A percentile compares a stretch with the other conserved stretches of the same genome.
Conservation (phyloP, 768 basidiomycete species). For the Suillus clintonianus region DNA sequence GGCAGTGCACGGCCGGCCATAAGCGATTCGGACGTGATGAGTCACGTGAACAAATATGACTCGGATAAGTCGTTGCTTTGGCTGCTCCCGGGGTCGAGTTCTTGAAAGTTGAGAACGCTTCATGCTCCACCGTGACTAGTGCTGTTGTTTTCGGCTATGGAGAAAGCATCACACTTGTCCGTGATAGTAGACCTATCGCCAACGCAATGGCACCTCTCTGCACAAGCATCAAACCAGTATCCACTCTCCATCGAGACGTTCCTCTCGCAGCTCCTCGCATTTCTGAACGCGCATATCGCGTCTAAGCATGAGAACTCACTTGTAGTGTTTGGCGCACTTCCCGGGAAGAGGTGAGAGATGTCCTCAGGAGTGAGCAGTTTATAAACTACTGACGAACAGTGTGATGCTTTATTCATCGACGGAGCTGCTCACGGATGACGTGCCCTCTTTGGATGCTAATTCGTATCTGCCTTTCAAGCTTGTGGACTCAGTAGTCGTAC, state of each 20-base stretch:
- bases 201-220: conserved; percentile 80
- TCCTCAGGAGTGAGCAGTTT: not conserved
- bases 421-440: conserved; percentile 40
- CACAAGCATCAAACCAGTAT: conserved; percentile 45
- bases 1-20: too few species aligned
- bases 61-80: too few species aligned
- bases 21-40: not conserved
- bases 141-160: conserved; percentile 32
- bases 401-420: conserved; percentile 76
- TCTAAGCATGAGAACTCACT: conserved; percentile 89
- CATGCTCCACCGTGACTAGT: not conserved
- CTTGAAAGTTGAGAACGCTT: too few species aligned
- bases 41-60: not conserved
- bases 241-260: conserved; percentile 71
- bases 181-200: conserved; percentile 87
- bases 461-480: conserved; percentile 82
- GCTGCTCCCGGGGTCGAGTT: too few species aligned
- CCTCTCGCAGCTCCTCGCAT: conserved; percentile 83
- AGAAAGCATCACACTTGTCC: conserved; percentile 66
- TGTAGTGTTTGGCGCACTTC: conserved; percentile 88
- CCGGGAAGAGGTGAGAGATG: conserved; percentile 70
- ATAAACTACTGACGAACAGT: conserved; percentile 39
- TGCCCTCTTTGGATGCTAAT: conserved; percentile 64
- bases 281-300: conserved; percentile 92
- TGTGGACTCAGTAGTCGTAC: conserved; percentile 68